Evolutionary conservation across 305 asterid species (phyloP).

Genomic region (Solanum hybrid): DNA sequence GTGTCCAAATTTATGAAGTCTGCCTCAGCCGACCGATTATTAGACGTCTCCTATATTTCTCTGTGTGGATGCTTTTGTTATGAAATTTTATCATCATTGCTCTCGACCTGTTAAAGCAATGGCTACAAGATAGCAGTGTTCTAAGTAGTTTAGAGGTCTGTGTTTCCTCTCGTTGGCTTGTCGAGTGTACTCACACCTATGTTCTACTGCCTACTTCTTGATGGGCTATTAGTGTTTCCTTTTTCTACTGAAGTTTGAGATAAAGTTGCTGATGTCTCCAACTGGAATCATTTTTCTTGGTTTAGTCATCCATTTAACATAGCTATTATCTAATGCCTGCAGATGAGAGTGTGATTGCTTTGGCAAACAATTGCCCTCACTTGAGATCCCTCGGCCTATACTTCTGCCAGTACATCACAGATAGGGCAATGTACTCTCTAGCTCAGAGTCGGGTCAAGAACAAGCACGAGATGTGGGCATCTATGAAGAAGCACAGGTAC

Average conservation of each 20-base stretch:
- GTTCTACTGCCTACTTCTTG: background rate
- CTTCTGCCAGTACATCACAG: conserved; percentile 88
- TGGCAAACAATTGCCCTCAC: conserved; percentile 77
- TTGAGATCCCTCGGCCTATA: conserved; percentile 79
- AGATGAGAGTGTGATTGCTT: conserved; percentile 79
- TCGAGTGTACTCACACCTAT: background rate
- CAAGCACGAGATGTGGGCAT: conserved; percentile 48
- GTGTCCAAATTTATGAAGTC: background rate
- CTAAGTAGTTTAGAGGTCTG: background rate
- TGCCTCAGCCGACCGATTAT: background rate
- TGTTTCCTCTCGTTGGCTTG: background rate
- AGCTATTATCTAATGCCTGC: background rate
- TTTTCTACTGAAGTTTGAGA: background rate
- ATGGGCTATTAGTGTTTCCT: background rate
- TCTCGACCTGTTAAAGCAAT: background rate
- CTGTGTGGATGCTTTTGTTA: background rate
- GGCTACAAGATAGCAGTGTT: background rate
- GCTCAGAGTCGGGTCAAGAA: conserved; percentile 67
- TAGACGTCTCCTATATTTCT: background rate
- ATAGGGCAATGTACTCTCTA: conserved; percentile 79
- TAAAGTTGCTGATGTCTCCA: background rate
- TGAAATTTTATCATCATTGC: background rate
- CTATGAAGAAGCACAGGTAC: conserved; percentile 46
- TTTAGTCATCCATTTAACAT: background rate
- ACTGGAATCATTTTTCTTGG: background rate